phyloP scores from a whole-genome alignment of 768 basidiomycete genomes.

The Tricholoma flavovirens region DNA sequence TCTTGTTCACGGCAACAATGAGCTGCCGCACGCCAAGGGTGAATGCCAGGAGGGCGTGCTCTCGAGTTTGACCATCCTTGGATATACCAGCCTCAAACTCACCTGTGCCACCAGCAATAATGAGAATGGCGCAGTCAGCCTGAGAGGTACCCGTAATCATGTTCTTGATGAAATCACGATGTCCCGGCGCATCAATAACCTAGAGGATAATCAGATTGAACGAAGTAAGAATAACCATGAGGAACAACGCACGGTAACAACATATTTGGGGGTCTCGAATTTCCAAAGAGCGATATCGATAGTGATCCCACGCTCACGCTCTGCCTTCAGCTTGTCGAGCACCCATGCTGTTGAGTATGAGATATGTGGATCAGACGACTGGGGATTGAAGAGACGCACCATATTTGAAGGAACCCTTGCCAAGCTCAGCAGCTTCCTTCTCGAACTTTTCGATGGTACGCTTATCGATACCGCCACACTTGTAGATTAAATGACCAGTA shows the following conservation, averaged over 20 bases:
- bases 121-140: slow-evolving; percentile 99
- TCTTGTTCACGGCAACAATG: slow-evolving; percentile 99
- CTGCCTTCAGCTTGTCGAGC: slow-evolving; percentile 99
- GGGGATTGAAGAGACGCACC: slow-evolving; percentile 44
- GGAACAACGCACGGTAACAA: slow-evolving; percentile 71
- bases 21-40: slow-evolving; percentile 99
- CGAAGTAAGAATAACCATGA: slow-evolving; percentile 1
- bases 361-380: slow-evolving; percentile 18
- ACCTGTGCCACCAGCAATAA: slow-evolving; percentile 98
- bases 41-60: slow-evolving; percentile 99
- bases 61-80: slow-evolving; percentile 99
- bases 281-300: slow-evolving; percentile 99
- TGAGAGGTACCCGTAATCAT: slow-evolving; percentile 99
- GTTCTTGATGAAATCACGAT: slow-evolving; percentile 99
- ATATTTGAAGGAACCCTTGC: slow-evolving; percentile 98
- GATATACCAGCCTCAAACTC: slow-evolving; percentile 99
- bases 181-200: slow-evolving; percentile 99
- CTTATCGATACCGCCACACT: slow-evolving; percentile 99
- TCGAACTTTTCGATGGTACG: slow-evolving; percentile 99
- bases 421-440: slow-evolving; percentile 99
- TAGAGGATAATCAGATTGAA: slow-evolving; percentile 23
- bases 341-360: slow-evolving; percentile 78
- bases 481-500: slow-evolving; percentile 99
- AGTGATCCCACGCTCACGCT: slow-evolving; percentile 99
- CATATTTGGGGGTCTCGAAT: slow-evolving; percentile 98